phyloP scores from a whole-genome alignment of 805 yeast genomes.

The Wickerhamomyces strasburgensis region DNA sequence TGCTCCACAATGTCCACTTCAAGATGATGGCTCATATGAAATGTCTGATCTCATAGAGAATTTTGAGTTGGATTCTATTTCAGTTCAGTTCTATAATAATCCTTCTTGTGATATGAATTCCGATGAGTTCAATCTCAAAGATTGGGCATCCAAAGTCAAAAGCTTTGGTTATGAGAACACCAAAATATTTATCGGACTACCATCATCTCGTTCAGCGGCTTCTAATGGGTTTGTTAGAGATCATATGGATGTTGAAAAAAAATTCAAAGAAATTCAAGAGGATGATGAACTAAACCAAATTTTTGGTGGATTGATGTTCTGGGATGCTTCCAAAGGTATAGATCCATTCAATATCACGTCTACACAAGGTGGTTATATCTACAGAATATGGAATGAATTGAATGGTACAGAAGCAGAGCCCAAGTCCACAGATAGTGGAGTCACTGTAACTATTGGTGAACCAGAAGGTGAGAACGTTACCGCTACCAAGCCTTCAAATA shows the following conservation, averaged over 20 bases:
- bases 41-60: conserved; percentile 43
- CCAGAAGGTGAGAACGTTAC: no score
- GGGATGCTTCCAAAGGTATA: conserved; percentile 86
- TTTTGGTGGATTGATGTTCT: conserved; percentile 84
- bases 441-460: no score
- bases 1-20: conserved; percentile 76
- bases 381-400: conserved; percentile 19
- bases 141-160: conserved; percentile 36
- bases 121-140: conserved; percentile 42
- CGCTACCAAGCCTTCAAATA: no score
- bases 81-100: conserved; percentile 76
- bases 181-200: conserved; percentile 57
- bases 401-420: conserved; percentile 5
- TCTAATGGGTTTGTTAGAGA: conserved; percentile 49
- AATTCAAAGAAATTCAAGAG: conserved; percentile 18
- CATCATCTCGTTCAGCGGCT: conserved; percentile 51
- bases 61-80: conserved; percentile 59
- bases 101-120: conserved; percentile 38
- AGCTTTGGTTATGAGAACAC: conserved; percentile 36
- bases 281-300: conserved; percentile 14
- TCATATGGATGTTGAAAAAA: conserved; percentile 29
- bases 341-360: conserved; percentile 33
- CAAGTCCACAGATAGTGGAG: no score
- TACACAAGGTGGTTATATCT: conserved; percentile 18
- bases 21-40: conserved; percentile 49